These are phyloP conservation scores for Penicillium steckii DNA, from an alignment of 495 filamentous ascomycete species.

Conservation along the genomic window DNA sequence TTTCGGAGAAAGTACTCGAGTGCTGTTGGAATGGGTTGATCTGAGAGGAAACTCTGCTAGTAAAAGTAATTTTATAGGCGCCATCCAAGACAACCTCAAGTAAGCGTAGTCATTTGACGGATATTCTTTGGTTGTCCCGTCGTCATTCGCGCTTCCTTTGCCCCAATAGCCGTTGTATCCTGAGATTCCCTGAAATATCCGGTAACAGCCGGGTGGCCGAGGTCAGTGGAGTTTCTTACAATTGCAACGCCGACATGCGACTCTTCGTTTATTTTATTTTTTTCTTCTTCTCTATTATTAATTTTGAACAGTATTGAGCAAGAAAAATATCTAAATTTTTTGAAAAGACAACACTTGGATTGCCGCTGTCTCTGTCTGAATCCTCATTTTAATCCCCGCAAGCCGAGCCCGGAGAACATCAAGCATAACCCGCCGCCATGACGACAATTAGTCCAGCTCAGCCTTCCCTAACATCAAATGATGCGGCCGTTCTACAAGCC, in stretches of 20 bases:
- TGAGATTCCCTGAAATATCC: slow-evolving; percentile 23
- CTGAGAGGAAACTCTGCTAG: background rate
- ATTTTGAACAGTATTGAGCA: background rate
- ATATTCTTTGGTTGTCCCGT: slow-evolving; percentile 2
- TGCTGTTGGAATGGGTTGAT: background rate
- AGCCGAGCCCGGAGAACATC: background rate
- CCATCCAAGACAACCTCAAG: slow-evolving; percentile 1
- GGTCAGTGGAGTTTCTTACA: background rate
- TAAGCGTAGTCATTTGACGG: slow-evolving; percentile 9
- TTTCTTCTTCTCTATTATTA: background rate
- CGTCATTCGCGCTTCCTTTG: background rate
- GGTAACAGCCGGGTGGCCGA: slow-evolving; percentile 18
- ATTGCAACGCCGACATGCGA: slow-evolving; percentile 1
- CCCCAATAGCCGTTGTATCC: slow-evolving; percentile 6
- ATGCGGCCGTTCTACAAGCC: slow-evolving; percentile 69
- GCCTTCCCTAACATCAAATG: slow-evolving; percentile 61
- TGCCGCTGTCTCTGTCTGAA: background rate
- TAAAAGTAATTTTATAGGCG: background rate
- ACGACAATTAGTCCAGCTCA: slow-evolving; percentile 42
- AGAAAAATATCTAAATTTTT: background rate
- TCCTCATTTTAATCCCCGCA: background rate
- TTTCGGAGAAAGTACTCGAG: background rate
- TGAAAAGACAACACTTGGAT: background rate
- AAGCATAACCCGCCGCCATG: slow-evolving; percentile 15
- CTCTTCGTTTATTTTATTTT: background rate